A percentile compares a stretch with the other conserved stretches of the same genome.
Evolutionary conservation across 1,284 basidiomycete genomes (phyloP).

Genomic region (Gymnopus androsaceus): DNA sequence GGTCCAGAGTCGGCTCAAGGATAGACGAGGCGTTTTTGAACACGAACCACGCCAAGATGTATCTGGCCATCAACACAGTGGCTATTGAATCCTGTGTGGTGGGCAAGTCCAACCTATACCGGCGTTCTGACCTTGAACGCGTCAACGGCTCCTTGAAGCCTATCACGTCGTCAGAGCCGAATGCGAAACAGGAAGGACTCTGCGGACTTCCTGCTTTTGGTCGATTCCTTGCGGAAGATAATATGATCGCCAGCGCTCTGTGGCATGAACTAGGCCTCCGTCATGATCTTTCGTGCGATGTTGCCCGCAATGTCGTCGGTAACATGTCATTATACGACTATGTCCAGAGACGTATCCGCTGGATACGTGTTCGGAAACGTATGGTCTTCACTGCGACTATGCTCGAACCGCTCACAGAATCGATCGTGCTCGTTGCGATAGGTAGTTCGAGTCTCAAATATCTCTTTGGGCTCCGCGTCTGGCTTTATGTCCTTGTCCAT

Average conservation of each 20-base stretch:
- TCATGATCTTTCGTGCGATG: constrained; percentile 86
- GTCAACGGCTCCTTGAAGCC: constrained; percentile 64
- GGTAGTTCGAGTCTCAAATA: constrained; percentile 58
- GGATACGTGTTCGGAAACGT: constrained; percentile 92
- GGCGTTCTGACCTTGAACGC: constrained; percentile 82
- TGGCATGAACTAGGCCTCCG: constrained; percentile 90
- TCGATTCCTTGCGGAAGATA: constrained; percentile 91
- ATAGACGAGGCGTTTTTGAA: constrained; percentile 95
- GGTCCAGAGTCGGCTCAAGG: constrained; percentile 71
- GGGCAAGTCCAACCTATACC: constrained; percentile 95
- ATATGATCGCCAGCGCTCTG: constrained; percentile 87
- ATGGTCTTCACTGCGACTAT: constrained; percentile 87
- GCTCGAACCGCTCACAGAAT: constrained; percentile 89
- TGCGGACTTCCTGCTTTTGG: constrained; percentile 79
- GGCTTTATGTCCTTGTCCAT: constrained; percentile 59
- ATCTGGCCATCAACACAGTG: constrained; percentile 89
- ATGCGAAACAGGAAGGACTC: constrained; percentile 32
- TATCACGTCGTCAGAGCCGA: constrained; percentile 28
- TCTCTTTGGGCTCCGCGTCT: constrained; percentile 52
- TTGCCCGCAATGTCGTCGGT: constrained; percentile 87
- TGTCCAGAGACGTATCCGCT: constrained; percentile 83
- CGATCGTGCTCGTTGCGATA: constrained; percentile 68
- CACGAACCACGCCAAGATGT: constrained; percentile 99
- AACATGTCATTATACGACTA: constrained; percentile 83
- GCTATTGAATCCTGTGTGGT: constrained; percentile 95